Percentiles rank a stretch among this genome's conserved stretches.
Conservation (phyloP, 768 basidiomycete species). For the Pleurotus tuoliensis region DNA sequence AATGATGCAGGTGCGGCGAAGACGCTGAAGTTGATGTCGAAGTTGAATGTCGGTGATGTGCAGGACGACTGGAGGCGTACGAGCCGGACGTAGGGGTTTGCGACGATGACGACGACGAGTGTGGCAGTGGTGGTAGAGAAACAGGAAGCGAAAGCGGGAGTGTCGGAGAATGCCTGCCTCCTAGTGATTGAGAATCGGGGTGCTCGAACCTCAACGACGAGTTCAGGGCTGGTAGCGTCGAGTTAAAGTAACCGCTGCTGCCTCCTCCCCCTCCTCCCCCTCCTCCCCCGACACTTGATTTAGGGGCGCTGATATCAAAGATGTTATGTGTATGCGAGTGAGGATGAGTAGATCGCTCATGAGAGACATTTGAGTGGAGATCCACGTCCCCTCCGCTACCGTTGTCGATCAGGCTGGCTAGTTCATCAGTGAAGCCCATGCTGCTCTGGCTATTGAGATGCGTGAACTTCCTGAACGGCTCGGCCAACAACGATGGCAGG, state of each 20-base stretch:
- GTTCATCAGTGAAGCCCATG: slow-evolving; percentile 67
- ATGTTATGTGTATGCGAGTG: slow-evolving; percentile 46
- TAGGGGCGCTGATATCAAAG: slow-evolving; percentile 42
- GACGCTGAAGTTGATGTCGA: neutral
- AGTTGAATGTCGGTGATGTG: neutral
- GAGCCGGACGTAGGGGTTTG: slow-evolving; percentile 4
- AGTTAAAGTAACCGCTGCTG: slow-evolving; percentile 39
- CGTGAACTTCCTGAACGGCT: slow-evolving; percentile 53
- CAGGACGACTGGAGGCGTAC: neutral
- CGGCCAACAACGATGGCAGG: slow-evolving; percentile 35
- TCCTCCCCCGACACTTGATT: slow-evolving; percentile 33
- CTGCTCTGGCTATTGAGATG: slow-evolving; percentile 10
- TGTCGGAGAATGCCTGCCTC: too few relatives aligned
- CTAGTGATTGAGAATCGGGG: neutral
- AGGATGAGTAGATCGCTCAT: slow-evolving; percentile 15
- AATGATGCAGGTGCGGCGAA: neutral
- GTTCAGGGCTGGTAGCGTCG: slow-evolving; percentile 47
- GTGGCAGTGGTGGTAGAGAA: slow-evolving; percentile 33
- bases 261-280: neutral
- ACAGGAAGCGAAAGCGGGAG: slow-evolving; percentile 13
- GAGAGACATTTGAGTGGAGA: slow-evolving; percentile 16
- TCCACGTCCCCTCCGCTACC: neutral
- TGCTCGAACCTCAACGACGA: slow-evolving; percentile 35
- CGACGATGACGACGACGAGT: neutral
- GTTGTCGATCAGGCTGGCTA: slow-evolving; percentile 53